Evolutionary conservation across 106 monocot species (phyloP).

Genomic region (Vanilla planifolia): DNA sequence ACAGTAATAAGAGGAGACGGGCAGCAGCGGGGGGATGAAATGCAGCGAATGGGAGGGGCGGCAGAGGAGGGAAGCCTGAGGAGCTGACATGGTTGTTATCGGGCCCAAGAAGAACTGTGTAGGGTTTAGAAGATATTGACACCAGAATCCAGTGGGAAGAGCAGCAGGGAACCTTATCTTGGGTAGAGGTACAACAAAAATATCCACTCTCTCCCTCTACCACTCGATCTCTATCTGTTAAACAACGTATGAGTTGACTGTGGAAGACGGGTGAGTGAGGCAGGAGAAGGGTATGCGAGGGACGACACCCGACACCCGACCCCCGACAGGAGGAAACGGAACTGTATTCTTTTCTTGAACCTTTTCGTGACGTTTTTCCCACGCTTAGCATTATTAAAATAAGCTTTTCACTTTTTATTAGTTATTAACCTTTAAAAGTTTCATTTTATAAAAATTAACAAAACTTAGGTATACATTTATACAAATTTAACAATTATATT

Average conservation of each 20-base stretch:
- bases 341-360: no score
- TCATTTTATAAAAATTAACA: no score
- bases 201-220: neutral
- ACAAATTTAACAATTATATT: no score
- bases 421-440: no score
- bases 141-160: neutral
- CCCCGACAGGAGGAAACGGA: no score
- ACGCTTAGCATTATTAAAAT: no score
- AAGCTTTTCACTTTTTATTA: no score
- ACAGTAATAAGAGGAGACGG: neutral
- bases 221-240: no score
- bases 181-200: neutral
- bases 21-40: conserved; percentile 1
- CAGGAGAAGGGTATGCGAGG: neutral
- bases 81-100: conserved; percentile 43
- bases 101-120: neutral
- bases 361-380: no score
- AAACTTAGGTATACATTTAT: no score
- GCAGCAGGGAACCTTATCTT: conserved; percentile 1
- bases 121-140: neutral
- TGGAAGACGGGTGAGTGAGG: neutral
- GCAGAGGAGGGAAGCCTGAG: conserved; percentile 59
- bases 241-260: no score
- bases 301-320: neutral
- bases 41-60: conserved; percentile 23